phyloP scores from a whole-genome alignment of 2,329 filamentous ascomycete genomes.

The Alternaria conjuncta region DNA sequence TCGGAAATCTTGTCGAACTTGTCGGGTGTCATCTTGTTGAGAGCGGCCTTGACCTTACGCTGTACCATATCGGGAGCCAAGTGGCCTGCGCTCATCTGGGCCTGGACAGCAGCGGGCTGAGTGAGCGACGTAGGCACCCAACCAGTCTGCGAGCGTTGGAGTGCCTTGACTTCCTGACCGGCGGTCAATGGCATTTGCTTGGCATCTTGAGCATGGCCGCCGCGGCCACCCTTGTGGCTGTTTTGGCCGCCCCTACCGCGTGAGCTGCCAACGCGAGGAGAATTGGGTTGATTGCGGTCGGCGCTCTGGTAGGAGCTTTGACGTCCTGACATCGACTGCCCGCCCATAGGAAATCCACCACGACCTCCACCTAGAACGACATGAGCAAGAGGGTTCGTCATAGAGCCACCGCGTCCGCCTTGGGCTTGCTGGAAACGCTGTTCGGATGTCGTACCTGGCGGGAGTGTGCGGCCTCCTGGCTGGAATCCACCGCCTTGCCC shows the following conservation, averaged over 20 bases:
- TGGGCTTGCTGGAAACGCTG: slow-evolving; percentile 66
- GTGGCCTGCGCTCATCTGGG: slow-evolving; percentile 46
- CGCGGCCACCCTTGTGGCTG: slow-evolving; percentile 37
- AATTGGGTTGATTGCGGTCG: slow-evolving; percentile 62
- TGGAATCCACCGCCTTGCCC: slow-evolving; percentile 47
- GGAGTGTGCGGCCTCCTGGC: slow-evolving; percentile 62
- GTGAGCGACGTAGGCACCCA: slow-evolving; percentile 79
- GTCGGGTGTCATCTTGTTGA: slow-evolving; percentile 99
- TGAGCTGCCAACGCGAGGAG: slow-evolving; percentile 72
- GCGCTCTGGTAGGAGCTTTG: slow-evolving; percentile 63
- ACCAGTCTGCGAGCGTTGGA: slow-evolving; percentile 73
- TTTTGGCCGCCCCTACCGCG: slow-evolving; percentile 58
- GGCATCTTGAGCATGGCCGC: slow-evolving; percentile 69
- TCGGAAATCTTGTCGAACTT: slow-evolving; percentile 97
- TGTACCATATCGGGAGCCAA: slow-evolving; percentile 94
- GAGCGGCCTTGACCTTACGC: slow-evolving; percentile 95
- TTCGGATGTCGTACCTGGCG: slow-evolving; percentile 77
- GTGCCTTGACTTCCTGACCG: slow-evolving; percentile 80
- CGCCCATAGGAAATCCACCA: slow-evolving; percentile 63
- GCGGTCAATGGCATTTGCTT: slow-evolving; percentile 92
- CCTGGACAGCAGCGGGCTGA: slow-evolving; percentile 42
- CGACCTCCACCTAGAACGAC: slow-evolving; percentile 62
- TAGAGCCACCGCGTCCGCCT: slow-evolving; percentile 33
- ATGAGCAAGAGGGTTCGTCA: slow-evolving; percentile 63
- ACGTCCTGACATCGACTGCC: slow-evolving; percentile 65